Conservation (phyloP, 257 asterid genomes). For the Gardenia jasminoides region DNA sequence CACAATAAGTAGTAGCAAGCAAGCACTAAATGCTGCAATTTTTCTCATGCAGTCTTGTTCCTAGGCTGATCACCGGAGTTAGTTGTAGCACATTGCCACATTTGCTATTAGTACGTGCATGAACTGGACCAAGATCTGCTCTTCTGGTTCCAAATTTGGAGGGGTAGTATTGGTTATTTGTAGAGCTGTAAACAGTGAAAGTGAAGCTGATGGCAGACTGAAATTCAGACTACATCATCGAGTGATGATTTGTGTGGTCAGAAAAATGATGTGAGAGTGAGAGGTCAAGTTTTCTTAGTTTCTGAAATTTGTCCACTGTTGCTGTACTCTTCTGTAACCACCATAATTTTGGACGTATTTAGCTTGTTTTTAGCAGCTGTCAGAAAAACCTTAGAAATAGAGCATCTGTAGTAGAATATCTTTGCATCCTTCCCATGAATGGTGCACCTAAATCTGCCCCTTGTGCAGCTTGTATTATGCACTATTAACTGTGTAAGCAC, state of each 20-base stretch:
- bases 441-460: not conserved
- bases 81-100: not conserved
- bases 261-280: constrained; percentile 9
- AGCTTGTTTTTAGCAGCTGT: not conserved
- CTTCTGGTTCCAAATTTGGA: not conserved
- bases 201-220: not conserved
- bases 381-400: not conserved
- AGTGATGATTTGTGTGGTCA: constrained; percentile 11
- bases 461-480: not conserved
- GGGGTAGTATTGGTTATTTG: not conserved
- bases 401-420: not conserved
- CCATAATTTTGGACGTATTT: constrained; percentile 2
- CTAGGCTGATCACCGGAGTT: not conserved
- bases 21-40: not conserved
- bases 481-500: not conserved
- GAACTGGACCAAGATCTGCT: not conserved
- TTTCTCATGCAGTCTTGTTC: not conserved
- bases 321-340: not conserved
- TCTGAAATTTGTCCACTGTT: not conserved
- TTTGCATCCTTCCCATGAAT: not conserved
- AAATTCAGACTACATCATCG: not conserved
- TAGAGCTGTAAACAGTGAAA: not conserved
- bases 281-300: not conserved
- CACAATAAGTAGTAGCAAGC: not conserved
- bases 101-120: not conserved